Conservation (phyloP, 768 basidiomycete genomes). For the Pleurotus salmoneostramineus region DNA sequence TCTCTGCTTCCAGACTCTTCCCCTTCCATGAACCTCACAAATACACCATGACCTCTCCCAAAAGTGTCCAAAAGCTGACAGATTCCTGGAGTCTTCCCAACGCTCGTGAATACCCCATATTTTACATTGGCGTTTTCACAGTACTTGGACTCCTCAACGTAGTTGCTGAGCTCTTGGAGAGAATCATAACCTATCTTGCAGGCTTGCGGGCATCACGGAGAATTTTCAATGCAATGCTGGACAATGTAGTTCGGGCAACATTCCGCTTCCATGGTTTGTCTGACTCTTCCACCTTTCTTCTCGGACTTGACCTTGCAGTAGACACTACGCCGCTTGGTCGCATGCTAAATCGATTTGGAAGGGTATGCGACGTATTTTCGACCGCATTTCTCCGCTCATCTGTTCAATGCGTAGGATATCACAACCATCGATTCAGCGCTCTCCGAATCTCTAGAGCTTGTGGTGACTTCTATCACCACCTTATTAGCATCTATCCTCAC, state of each 20-base stretch:
- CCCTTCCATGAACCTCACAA: slow-evolving; percentile 20
- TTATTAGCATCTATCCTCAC: slow-evolving; percentile 76
- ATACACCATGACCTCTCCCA: slow-evolving; percentile 18
- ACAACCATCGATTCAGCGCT: slow-evolving; percentile 82
- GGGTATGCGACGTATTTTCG: slow-evolving; percentile 27
- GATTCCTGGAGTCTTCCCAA: slow-evolving; percentile 34
- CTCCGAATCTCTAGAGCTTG: slow-evolving; percentile 63
- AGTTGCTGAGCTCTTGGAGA: slow-evolving; percentile 41
- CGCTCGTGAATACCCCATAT: slow-evolving; percentile 59
- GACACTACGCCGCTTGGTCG: slow-evolving; percentile 81
- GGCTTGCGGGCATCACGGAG: slow-evolving; percentile 44
- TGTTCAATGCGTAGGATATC: slow-evolving; percentile 47
- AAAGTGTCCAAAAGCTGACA: slow-evolving; percentile 17
- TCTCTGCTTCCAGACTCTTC: slow-evolving; percentile 20
- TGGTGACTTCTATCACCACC: slow-evolving; percentile 73
- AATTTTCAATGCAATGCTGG: slow-evolving; percentile 51
- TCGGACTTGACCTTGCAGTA: neutral
- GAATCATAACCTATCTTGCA: slow-evolving; percentile 57
- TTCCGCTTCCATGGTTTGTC: slow-evolving; percentile 66
- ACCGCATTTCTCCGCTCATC: neutral
- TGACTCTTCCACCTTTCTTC: neutral
- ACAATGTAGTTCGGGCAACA: slow-evolving; percentile 74
- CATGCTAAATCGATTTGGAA: slow-evolving; percentile 84
- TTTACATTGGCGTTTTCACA: slow-evolving; percentile 68
- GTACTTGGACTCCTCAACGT: slow-evolving; percentile 51